Base-by-base conservation (phyloP, 495 filamentous ascomycete species). In the Cercophora samala region DNA sequence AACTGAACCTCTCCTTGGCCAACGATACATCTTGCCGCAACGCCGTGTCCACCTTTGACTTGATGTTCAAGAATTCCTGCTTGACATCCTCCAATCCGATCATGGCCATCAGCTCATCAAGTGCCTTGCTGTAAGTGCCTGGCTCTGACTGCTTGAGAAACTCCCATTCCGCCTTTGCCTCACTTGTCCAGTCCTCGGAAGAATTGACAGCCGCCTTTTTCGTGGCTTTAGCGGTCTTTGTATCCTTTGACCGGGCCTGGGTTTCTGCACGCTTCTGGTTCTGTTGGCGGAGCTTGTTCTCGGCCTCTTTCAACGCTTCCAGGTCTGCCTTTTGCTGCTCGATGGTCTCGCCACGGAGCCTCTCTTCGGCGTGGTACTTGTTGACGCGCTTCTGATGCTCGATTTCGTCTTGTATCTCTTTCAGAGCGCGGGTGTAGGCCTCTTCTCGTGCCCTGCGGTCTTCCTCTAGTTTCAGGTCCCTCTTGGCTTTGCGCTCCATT, bases 81-180 rank as follows among this genome's bases (percentile, higher is more conserved):
- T 95, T 95, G 56, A 93, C 88, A 0, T 81, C 75, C 71, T 93
- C 90, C 0, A 95, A 76, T 0, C 91, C 91, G 22, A 91, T 84
- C 86, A 93, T 88, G 0, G 77, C 73, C 85, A 92, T 91, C 6
- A 93, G 68, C 0, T 76, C 66, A 66, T 95, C 91, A 18, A 93
- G 76, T 3, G 84, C 80, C 2, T 68, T 67, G 68, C 85, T 91
- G 15, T 69, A n/a, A 1, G 83, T 82, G 17, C 76, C 76, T 26
- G 53, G 53, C 22, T 85, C 79, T 18, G 73, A 70, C 5, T 73
- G 5, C 67, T 92, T 92, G 63, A 88, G 83, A 11, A 76, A 72
- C 2, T 88, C 69, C 90, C 90, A 93, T 37, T 91, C 85, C 3
- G 68, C 69, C 37, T 74, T 72, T 0, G 86, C 73, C 37, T 29